Evolutionary conservation across 148 eudicot species (phyloP), one percentile per base, ranked within the genome.

Genomic region (Chenopodium suecicum): DNA sequence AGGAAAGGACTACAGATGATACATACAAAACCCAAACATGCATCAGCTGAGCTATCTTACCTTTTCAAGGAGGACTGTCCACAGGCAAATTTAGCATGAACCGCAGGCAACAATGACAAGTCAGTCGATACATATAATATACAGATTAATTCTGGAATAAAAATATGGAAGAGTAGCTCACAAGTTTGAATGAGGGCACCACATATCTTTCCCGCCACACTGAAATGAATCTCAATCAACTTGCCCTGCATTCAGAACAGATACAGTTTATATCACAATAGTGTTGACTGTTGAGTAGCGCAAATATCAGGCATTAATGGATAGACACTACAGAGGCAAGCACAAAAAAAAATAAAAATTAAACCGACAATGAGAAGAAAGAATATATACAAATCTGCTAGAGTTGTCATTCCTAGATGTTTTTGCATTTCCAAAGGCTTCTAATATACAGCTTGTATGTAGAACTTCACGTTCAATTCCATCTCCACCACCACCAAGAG

Each of bases 341-440:
- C 34, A 56, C 20, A 63, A 12, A 84, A 46, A 27, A 79, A 44
- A 64, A 10, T 4, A 6, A 27, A 27, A 27, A 67, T 13, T 9
- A 34, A 76, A 75, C 11, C 56, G 29, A 31, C 74, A 73, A 78
- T 70, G 25, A 79, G 64, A 75, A 65, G 50, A 60, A 22, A 47
- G 67, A 69, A 75, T 70, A 74, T 47, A 82, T 81, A 96, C 99
- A 89, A 96, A 96, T 92, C 99, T 89, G 74, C 97, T 96, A 68
- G 97, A 94, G 84, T 96, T 96, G 80, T 91, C 89, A 83, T 96
- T 96, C 84, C 94, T 88, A 64, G 90, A 86, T 77, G 99, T 96
- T 85, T 96, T 94, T 41, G 99, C 98, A 87, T 94, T 96, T 75
- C 99, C 99, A 89, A 96, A 94, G 74, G 99, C 91, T 88, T 96